Evolutionary conservation across 768 basidiomycete genomes (phyloP).

Genomic region (Rhodotorula babjevae): DNA sequence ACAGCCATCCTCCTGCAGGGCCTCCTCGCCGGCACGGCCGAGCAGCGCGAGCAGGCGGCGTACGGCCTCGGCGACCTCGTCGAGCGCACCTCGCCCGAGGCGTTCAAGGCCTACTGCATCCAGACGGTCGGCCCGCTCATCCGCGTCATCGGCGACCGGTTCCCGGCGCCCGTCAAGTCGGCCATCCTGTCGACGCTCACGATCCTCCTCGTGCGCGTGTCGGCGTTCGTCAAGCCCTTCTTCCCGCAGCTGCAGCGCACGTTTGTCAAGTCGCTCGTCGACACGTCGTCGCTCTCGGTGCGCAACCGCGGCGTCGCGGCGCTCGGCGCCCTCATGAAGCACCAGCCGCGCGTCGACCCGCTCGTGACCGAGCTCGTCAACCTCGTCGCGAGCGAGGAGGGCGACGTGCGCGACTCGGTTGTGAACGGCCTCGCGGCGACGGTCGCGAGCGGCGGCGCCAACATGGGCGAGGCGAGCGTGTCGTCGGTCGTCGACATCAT

Average conservation of each 20-base stretch:
- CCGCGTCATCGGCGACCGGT: constrained; percentile 47
- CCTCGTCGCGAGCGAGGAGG: constrained; percentile 52
- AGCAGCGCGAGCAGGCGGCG: constrained; percentile 78
- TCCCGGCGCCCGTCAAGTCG: constrained; percentile 87
- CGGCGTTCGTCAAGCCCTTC: constrained; percentile 89
- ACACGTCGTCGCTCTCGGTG: constrained; percentile 70
- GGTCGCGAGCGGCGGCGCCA: constrained; percentile 68
- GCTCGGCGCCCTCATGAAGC: constrained; percentile 81
- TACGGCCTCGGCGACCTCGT: constrained; percentile 95
- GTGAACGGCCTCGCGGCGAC: constrained; percentile 65
- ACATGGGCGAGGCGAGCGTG: constrained; percentile 70
- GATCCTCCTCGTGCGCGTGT: constrained; percentile 78
- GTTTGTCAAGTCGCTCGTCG: constrained; percentile 86
- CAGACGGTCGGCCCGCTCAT: constrained; percentile 90
- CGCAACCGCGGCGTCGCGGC: constrained; percentile 76
- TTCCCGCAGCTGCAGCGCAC: constrained; percentile 96
- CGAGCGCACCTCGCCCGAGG: constrained; percentile 70
- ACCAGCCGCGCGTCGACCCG: constrained; percentile 80
- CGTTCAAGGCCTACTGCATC: constrained; percentile 92
- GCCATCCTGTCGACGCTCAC: constrained; percentile 82
- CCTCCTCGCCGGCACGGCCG: constrained; percentile 88
- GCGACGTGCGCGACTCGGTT: constrained; percentile 66
- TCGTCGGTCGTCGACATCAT: constrained; percentile 71
- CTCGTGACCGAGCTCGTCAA: constrained; percentile 76
- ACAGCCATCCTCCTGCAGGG: constrained; percentile 53